Evolutionary conservation across 176 grass and related monocot species (phyloP).

Genomic region (Microstegium vimineum): DNA sequence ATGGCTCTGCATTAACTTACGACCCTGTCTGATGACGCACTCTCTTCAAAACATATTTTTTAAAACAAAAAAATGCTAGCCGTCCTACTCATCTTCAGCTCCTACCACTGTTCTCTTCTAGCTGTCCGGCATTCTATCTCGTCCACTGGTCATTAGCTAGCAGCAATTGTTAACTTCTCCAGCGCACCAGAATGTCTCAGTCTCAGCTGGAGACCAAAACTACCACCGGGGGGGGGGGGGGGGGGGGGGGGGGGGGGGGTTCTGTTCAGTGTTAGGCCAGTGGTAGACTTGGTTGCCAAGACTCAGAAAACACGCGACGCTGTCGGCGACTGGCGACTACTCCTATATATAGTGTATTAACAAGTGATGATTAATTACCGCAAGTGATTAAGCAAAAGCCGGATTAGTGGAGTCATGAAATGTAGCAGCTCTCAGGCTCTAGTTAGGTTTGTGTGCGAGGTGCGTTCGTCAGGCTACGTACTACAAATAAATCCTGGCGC

Average conservation of each 20-base stretch:
- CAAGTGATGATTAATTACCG: too few species aligned
- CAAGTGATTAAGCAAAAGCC: too few species aligned
- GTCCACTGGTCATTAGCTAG: not conserved
- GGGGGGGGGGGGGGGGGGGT: too few species aligned
- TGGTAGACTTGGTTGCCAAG: not conserved
- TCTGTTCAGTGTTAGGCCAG: not conserved
- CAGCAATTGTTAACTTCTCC: not conserved
- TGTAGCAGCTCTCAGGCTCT: not conserved
- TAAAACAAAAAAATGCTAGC: not conserved
- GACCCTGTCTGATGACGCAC: not conserved
- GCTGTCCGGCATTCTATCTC: not conserved
- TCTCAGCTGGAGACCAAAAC: not conserved
- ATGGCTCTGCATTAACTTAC: not conserved
- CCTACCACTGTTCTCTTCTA: not conserved
- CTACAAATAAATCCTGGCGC: not conserved
- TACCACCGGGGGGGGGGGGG: too few species aligned
- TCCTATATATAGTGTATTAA: too few species aligned
- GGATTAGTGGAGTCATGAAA: not conserved
- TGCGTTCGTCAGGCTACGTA: not conserved
- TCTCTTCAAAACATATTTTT: not conserved
- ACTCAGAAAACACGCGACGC: conserved; percentile 3
- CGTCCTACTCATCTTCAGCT: not conserved
- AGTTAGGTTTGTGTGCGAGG: conserved; percentile 1
- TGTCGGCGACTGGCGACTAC: conserved; percentile 7
- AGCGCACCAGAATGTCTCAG: not conserved